Evolutionary conservation across 805 yeast genomes (phyloP), one percentile per base, ranked within the genome.

Genomic region (Candida methanosorbosa): DNA sequence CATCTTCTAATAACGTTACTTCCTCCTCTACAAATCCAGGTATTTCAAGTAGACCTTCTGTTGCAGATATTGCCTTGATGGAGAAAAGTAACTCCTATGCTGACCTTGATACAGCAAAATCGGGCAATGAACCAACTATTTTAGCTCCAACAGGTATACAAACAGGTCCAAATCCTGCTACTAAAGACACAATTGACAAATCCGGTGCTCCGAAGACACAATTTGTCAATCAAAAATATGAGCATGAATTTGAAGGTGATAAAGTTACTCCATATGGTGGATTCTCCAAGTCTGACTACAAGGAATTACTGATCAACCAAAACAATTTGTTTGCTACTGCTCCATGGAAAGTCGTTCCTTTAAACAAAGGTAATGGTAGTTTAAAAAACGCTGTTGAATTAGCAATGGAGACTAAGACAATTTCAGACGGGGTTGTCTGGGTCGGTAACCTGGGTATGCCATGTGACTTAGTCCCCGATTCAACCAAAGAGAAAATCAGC

Each of bases 361-460:
- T 77, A 28, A 66, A 60, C 7, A 77, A 77, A 43, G 95, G 97
- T 7, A 92, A 92, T 50, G 94, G 88, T 22, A 92, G 95, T 8
- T 68, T 92, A 48, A 73, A 75, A 41, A 90, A 92, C 45, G 96
- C 97, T 0, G 72, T 92, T 13, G 68, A 71, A 32, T 61, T 80
- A 6, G 81, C 90, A 0, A 51, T 70, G 12, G 50, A 56, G 16
- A 58, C 67, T 24, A 49, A 58, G 0, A 19, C 38, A 3, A 61
- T 64, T 9, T 39, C 45, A 20, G 56, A 64, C 30, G 50, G 59
- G 5, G 65, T 63, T 32, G 64, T 61, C 38, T 90, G 96, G 95
- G 72, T 90, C 2, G 98, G 98, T n/a, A 78, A 95, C 0, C 59
- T 83, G 23, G 94, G 95, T 19, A 81, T 87, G 69, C 95, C 97